Percentiles rank a stretch among this genome's conserved stretches.
These are phyloP conservation scores for Carnegiea gigantea DNA, from an alignment of 179 eudicot genomes.

Conservation along the genomic window DNA sequence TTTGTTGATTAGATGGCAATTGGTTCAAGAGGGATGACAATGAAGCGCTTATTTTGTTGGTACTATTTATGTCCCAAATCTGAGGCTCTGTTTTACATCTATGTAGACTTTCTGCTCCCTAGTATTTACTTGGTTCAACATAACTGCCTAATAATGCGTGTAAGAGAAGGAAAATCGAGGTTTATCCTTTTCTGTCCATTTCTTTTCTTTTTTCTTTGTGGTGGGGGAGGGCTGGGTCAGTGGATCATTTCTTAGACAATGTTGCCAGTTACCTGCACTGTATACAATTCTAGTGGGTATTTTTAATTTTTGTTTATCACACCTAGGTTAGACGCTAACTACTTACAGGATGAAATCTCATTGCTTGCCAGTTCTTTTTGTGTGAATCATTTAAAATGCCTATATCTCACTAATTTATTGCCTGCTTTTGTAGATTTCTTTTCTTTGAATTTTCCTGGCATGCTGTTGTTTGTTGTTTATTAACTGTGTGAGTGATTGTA, in stretches of 20 bases:
- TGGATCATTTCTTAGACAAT: background rate
- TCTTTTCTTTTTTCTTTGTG: background rate
- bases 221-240: background rate
- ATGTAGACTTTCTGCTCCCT: too few species aligned
- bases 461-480: background rate
- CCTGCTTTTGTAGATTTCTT: background rate
- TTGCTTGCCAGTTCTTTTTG: background rate
- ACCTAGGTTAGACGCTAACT: background rate
- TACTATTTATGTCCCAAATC: background rate
- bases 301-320: background rate
- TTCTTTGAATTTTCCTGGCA: background rate
- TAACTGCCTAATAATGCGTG: background rate
- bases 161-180: background rate
- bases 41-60: background rate
- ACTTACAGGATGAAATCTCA: background rate
- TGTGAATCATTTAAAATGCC: background rate
- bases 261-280: background rate
- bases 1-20: background rate
- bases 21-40: background rate
- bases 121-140: background rate
- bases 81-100: background rate
- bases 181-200: too few species aligned
- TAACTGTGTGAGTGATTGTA: conserved; percentile 12
- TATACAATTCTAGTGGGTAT: background rate
- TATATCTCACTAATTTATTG: background rate